Evolutionary conservation across 352 stramenopile genomes (phyloP).

Genomic region (Globisporangium radiosum): DNA sequence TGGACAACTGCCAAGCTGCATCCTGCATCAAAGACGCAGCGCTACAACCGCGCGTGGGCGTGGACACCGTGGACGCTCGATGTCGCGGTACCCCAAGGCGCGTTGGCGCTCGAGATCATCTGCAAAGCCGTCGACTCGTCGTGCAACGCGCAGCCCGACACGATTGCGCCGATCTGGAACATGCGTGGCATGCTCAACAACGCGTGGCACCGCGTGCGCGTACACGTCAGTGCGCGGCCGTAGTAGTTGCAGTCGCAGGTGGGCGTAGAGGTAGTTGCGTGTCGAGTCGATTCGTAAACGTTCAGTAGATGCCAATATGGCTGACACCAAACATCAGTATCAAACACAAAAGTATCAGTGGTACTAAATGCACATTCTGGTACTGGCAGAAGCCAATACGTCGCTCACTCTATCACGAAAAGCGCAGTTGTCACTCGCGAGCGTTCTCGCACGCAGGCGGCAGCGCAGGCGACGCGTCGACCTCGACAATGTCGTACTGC

Average conservation of each 20-base stretch:
- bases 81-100: constrained; percentile 76
- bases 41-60: constrained; percentile 89
- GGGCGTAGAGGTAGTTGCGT: too few relatives aligned
- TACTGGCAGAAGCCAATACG: too few relatives aligned
- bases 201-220: constrained; percentile 88
- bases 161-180: constrained; percentile 95
- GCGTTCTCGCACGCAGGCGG: background rate
- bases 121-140: constrained; percentile 93
- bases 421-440: background rate
- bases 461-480: constrained; percentile 5
- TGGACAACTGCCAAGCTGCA: constrained; percentile 88
- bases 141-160: constrained; percentile 97
- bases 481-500: constrained; percentile 36
- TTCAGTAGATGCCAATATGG: too few relatives aligned
- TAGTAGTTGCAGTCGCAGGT: too few relatives aligned
- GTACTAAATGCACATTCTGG: too few relatives aligned
- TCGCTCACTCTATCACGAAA: too few relatives aligned
- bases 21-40: constrained; percentile 74
- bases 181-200: constrained; percentile 97
- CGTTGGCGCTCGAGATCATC: constrained; percentile 78
- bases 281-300: too few relatives aligned
- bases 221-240: constrained; percentile 23
- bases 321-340: too few relatives aligned
- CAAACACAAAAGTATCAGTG: too few relatives aligned
- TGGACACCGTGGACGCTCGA: constrained; percentile 96